Evolutionary conservation across 2,329 filamentous ascomycete species (phyloP).

Genomic region (Fusarium veterinarium): DNA sequence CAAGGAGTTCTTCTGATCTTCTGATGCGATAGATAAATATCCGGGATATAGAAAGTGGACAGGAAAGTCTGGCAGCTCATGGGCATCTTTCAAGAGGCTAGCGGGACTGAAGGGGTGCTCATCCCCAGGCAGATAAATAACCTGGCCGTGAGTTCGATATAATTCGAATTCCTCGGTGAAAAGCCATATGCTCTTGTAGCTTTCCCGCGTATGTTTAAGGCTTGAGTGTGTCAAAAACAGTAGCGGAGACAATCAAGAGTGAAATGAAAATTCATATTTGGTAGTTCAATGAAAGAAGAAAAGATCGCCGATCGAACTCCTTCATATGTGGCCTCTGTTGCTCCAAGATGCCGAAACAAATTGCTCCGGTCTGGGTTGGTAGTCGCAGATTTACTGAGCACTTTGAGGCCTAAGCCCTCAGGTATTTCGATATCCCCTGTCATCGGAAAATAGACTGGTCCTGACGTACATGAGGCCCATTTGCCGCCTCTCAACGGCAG

Average conservation of each 20-base stretch:
- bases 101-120: constrained; percentile 10
- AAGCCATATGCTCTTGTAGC: rapidly evolving
- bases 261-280: rapidly evolving
- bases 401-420: background rate
- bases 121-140: constrained; percentile 9
- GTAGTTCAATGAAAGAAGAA: rapidly evolving
- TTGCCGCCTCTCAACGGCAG: constrained; percentile 6
- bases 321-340: background rate
- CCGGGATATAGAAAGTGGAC: background rate
- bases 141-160: rapidly evolving
- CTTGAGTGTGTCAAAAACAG: constrained; percentile 19
- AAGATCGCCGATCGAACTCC: constrained; percentile 3
- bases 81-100: background rate
- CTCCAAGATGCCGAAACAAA: constrained; percentile 19
- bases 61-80: background rate
- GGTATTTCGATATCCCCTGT: constrained; percentile 5
- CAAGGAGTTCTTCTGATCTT: background rate
- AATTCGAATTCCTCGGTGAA: rapidly evolving
- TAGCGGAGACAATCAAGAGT: background rate
- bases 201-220: rapidly evolving
- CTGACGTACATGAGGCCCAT: background rate
- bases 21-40: background rate
- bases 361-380: background rate
- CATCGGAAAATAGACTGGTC: constrained; percentile 8
- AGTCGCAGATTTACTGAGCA: background rate